Evolutionary conservation across 768 basidiomycete genomes (phyloP).

Genomic region (Leccinum incarnatum): DNA sequence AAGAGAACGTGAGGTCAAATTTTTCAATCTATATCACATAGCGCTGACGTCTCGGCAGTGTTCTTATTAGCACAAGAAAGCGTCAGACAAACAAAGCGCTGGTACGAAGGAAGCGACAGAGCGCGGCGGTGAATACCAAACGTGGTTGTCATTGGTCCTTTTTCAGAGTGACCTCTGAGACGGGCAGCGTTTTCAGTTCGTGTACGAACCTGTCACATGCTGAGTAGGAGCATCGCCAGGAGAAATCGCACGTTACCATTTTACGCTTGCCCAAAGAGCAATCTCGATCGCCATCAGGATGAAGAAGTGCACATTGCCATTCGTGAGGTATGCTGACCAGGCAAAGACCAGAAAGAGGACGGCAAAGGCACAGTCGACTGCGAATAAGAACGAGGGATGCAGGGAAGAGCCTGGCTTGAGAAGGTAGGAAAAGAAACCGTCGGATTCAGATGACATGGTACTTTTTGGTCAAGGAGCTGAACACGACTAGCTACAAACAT

Average conservation of each 20-base stretch:
- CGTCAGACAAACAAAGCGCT: slow-evolving; percentile 68
- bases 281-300: slow-evolving; percentile 63
- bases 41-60: slow-evolving; percentile 45
- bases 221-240: slow-evolving; percentile 5
- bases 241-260: slow-evolving; percentile 54
- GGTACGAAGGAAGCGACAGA: slow-evolving; percentile 77
- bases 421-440: slow-evolving; percentile 52
- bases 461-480: background rate
- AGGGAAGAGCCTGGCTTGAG: slow-evolving; percentile 75
- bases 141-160: slow-evolving; percentile 23
- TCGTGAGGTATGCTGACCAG: slow-evolving; percentile 55
- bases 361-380: slow-evolving; percentile 60
- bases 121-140: slow-evolving; percentile 41
- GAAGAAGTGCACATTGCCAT: slow-evolving; percentile 66
- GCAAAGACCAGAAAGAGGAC: slow-evolving; percentile 58
- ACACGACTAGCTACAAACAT: slow-evolving; percentile 17
- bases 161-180: slow-evolving; percentile 15
- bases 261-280: slow-evolving; percentile 73
- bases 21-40: background rate
- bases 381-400: slow-evolving; percentile 63
- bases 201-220: slow-evolving; percentile 55
- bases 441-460: slow-evolving; percentile 23
- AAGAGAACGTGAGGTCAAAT: slow-evolving; percentile 69
- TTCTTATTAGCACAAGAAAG: slow-evolving; percentile 86
- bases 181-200: slow-evolving; percentile 48